Evolutionary conservation across 2,329 filamentous ascomycete species (phyloP).

Genomic region (Aspergillus uvarum): DNA sequence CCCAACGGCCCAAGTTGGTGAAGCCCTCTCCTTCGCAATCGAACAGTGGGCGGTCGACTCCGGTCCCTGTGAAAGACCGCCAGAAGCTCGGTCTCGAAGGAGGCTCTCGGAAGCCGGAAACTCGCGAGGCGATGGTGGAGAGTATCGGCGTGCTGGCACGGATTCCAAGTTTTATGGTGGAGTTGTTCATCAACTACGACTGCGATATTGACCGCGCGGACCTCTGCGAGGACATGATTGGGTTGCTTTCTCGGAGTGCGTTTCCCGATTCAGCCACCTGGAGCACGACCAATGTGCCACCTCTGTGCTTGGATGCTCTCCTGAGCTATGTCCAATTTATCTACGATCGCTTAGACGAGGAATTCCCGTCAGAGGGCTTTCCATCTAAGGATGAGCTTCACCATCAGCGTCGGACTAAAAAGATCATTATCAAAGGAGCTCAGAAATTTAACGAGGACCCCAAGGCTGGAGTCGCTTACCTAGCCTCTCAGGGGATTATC

Average conservation of each 20-base stretch:
- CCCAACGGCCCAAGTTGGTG: conserved; percentile 82
- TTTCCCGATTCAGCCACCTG: conserved; percentile 96
- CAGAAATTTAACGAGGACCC: conserved; percentile 94
- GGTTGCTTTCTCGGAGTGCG: conserved; percentile 86
- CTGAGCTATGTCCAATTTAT: conserved; percentile 90
- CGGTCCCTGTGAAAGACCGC: conserved; percentile 86
- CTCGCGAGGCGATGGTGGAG: conserved; percentile 97
- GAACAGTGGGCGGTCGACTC: conserved; percentile 79
- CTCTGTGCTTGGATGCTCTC: conserved; percentile 87
- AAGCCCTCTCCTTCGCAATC: conserved; percentile 75
- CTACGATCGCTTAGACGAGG: conserved; percentile 76
- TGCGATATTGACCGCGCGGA: conserved; percentile 90
- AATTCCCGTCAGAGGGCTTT: conserved; percentile 62
- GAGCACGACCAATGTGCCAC: conserved; percentile 98
- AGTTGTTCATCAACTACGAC: conserved; percentile 97
- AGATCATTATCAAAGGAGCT: conserved; percentile 81
- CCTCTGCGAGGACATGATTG: conserved; percentile 92
- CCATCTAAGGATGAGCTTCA: conserved; percentile 65
- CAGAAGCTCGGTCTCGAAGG: conserved; percentile 92
- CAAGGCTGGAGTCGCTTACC: conserved; percentile 80
- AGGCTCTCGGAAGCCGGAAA: conserved; percentile 86
- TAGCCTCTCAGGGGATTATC: conserved; percentile 84
- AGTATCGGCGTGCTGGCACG: conserved; percentile 87
- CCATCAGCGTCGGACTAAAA: conserved; percentile 76
- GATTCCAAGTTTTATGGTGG: conserved; percentile 91